Percentiles rank a stretch among this genome's conserved stretches.
Evolutionary conservation across 2,329 filamentous ascomycete species (phyloP).

Genomic region (Aspergillus fumigatus): DNA sequence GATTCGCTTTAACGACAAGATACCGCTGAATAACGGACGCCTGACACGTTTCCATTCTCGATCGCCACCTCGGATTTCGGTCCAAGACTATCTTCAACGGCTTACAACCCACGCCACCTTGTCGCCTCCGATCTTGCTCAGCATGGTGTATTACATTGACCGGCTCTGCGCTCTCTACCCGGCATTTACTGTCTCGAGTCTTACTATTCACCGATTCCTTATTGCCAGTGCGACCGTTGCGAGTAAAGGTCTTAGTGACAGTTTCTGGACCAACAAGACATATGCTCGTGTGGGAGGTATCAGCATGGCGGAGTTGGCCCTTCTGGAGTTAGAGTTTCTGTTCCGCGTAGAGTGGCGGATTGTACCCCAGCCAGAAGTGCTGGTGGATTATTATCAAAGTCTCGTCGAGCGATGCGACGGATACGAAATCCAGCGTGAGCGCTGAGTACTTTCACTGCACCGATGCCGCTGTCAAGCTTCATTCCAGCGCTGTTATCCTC

Average conservation of each 20-base stretch:
- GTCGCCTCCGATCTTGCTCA: constrained; percentile 87
- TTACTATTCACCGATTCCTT: constrained; percentile 94
- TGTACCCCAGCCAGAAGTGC: constrained; percentile 86
- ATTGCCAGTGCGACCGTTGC: constrained; percentile 95
- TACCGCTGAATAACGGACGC: constrained; percentile 78
- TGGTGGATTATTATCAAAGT: constrained; percentile 89
- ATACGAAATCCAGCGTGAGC: constrained; percentile 48
- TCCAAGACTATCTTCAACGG: constrained; percentile 87
- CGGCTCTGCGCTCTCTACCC: constrained; percentile 86
- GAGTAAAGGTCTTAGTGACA: constrained; percentile 91
- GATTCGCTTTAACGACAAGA: constrained; percentile 84
- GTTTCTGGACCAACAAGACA: constrained; percentile 97
- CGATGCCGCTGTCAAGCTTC: not conserved
- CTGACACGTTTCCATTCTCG: constrained; percentile 94
- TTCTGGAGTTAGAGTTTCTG: constrained; percentile 89
- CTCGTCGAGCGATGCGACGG: constrained; percentile 66
- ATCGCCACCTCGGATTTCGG: constrained; percentile 84
- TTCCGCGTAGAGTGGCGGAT: constrained; percentile 94
- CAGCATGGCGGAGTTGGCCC: constrained; percentile 79
- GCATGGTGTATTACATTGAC: constrained; percentile 99
- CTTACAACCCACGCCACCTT: constrained; percentile 91
- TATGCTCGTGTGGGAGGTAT: constrained; percentile 94
- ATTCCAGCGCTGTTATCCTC: not conserved
- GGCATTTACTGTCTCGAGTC: constrained; percentile 90
- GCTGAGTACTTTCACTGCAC: not conserved